Percentiles rank a stretch among this genome's conserved stretches.
Conservation (phyloP, 352 stramenopile genomes). For the Globisporangium spinosum region DNA sequence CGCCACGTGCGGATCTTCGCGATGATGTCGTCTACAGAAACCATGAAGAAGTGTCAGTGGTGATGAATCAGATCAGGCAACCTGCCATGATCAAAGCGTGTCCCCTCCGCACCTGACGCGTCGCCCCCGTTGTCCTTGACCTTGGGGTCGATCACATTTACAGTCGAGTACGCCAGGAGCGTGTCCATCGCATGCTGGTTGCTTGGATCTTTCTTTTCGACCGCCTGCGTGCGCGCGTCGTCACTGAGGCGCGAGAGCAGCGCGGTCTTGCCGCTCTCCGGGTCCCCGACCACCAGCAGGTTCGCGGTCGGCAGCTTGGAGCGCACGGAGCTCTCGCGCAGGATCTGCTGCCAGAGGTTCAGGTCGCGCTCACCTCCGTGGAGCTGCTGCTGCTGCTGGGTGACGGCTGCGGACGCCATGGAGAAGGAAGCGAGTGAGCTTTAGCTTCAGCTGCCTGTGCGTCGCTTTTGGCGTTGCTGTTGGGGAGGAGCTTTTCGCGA, state of each 20-base stretch:
- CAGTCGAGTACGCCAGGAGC: conserved; percentile 55
- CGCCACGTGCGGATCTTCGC: conserved; percentile 76
- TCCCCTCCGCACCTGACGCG: conserved; percentile 27
- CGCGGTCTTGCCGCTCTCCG: conserved; percentile 69
- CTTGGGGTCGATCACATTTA: conserved; percentile 65
- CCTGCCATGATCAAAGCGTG: background rate
- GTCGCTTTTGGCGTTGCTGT: background rate
- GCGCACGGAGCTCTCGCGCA: conserved; percentile 77
- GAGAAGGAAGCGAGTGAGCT: background rate
- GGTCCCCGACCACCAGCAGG: conserved; percentile 67
- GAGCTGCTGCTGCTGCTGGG: background rate
- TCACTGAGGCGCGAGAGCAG: conserved; percentile 55
- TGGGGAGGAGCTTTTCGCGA: conserved; percentile 5
- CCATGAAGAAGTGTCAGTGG: background rate
- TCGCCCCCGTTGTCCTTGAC: conserved; percentile 46
- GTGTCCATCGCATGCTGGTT: conserved; percentile 30
- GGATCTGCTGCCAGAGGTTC: conserved; percentile 84
- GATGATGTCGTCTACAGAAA: conserved; percentile 59
- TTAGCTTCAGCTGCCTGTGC: too few relatives aligned
- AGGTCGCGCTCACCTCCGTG: background rate
- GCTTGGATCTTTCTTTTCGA: conserved; percentile 22
- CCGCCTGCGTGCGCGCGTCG: conserved; percentile 21
- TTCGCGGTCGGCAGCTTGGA: conserved; percentile 63
- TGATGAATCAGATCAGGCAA: background rate
- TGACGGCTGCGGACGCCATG: background rate